These are phyloP conservation scores for Chenopodium quinoa DNA, from an alignment of 148 eudicot species.

Conservation along the genomic window DNA sequence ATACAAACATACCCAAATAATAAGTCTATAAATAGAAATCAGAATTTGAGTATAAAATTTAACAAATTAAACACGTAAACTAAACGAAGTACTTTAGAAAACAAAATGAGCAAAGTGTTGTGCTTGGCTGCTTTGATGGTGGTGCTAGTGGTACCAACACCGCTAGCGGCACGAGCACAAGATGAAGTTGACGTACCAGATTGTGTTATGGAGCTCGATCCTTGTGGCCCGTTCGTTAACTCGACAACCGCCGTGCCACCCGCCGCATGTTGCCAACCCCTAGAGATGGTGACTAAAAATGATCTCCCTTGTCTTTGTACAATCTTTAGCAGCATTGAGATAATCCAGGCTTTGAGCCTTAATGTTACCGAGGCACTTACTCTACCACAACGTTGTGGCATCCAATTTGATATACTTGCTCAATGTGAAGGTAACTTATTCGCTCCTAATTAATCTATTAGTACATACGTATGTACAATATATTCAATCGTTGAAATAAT, in stretches of 20 bases:
- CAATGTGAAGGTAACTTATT: constrained; percentile 15
- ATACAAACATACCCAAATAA: background rate
- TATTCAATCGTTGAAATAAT: too few species aligned
- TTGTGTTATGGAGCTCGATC: constrained; percentile 5
- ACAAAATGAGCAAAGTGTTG: background rate
- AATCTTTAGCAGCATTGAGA: background rate
- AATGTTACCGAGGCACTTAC: constrained; percentile 8
- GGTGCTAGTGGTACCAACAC: background rate
- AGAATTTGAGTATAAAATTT: background rate
- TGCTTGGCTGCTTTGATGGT: background rate
- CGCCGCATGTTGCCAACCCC: constrained; percentile 15
- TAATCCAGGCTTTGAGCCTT: constrained; percentile 11
- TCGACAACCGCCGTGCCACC: constrained; percentile 5
- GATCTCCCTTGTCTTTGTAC: constrained; percentile 18
- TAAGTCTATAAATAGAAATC: background rate
- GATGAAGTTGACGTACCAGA: background rate
- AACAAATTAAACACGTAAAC: background rate
- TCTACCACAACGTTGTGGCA: constrained; percentile 21
- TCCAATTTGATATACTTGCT: constrained; percentile 7
- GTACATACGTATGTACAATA: too few species aligned
- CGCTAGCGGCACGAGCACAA: background rate
- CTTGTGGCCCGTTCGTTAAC: constrained; percentile 9
- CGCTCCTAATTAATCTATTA: too few species aligned
- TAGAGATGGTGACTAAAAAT: background rate
- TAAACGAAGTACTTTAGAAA: background rate